Base-by-base conservation (phyloP, 306 rosid genomes). In the Citrullus mucosospermus region DNA sequence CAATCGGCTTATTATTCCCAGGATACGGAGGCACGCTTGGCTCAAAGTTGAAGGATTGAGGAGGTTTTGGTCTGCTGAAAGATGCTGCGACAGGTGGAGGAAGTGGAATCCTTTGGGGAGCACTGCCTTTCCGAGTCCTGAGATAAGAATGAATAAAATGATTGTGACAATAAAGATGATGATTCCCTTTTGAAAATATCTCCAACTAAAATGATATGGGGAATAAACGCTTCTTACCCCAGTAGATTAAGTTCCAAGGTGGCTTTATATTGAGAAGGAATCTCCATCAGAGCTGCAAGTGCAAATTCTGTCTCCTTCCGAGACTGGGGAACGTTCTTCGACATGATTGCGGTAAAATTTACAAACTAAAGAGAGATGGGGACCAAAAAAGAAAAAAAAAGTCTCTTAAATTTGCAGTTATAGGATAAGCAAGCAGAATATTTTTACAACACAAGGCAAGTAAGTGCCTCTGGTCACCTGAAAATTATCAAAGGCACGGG, bases 221-320 rank as follows among this genome's bases (percentile, higher is more conserved):
- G 20, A 78, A 81, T 67, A 75, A 32, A 9, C 48, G 28, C 62
- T 17, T 85, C 46, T 78, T 87, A 95, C 99, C 99, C 99, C 22
- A 95, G 81, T 65, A 92, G 38, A 79, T 81, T 85, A 77, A 85
- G 90, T 83, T 95, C 99, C 81, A 95, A 82, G 9, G 97, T 90
- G 56, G 97, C 99, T 80, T 95, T 92, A 77, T 95, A 95, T 82
- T 95, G 99, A 53, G 97, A 80, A 71, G 99, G 99, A 85, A 95
- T 92, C 84, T 95, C 99, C 99, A 95, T 95, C 86, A 95, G 83
- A 41, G 99, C 97, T 34, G 92, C 59, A 77, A 95, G 93, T 82
- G 99, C 99, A 84, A 95, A 95, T 70, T 93, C 97, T 15, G 99
- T 88, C 85, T 95, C 97, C 84, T 91, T 95, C 50, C 96, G 88